Base-by-base conservation (phyloP, 331 rosid genomes). In the Dryas integrifolia region DNA sequence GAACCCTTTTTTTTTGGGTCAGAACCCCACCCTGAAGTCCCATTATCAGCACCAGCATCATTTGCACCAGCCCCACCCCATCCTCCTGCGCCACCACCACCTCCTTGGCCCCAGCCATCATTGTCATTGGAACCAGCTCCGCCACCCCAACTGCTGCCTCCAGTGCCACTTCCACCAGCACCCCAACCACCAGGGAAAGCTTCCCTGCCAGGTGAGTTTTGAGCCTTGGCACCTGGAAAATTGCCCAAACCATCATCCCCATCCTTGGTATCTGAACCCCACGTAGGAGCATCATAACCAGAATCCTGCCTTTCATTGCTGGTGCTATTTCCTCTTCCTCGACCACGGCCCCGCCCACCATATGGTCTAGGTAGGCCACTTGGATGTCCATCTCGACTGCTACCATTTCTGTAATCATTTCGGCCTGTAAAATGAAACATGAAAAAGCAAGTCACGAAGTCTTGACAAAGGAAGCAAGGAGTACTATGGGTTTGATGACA, bases 101-200 rank as follows among this genome's bases (percentile, higher is more conserved):
- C 38, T 18, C 56, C 81, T 52, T 67, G 26, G 43, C 84, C 88
- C 85, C 88, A 76, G 46, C 86, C 85, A 39, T 72, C 76, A 44
- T 68, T 18, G 43, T 86, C 86, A 40, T 77, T 57, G 21, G 44
- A 56, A 12, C 76, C 76, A 39, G 70, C 82, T n/a, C 39, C 48
- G 47, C 77, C 70, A 4, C 86, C 86, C 69, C 94, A 81, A 7
- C 80, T 35, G 14, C 89, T 64, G 39, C 82, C 58, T 15, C 81
- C 86, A 75, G 86, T 76, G 3, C 84, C 83, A 53, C 82, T 72
- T 24, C 89, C 86, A 63, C 87, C 67, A 4, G 78, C 45, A 55
- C 80, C 91, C 97, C 97, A 89, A 57, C 88, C 86, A 73, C 98
- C 96, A 7, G 97, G 97, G 46, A 91, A 91, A 70, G 98, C 96